Conservation (phyloP, 768 basidiomycete genomes). For the Kwoniella dejecticola region DNA sequence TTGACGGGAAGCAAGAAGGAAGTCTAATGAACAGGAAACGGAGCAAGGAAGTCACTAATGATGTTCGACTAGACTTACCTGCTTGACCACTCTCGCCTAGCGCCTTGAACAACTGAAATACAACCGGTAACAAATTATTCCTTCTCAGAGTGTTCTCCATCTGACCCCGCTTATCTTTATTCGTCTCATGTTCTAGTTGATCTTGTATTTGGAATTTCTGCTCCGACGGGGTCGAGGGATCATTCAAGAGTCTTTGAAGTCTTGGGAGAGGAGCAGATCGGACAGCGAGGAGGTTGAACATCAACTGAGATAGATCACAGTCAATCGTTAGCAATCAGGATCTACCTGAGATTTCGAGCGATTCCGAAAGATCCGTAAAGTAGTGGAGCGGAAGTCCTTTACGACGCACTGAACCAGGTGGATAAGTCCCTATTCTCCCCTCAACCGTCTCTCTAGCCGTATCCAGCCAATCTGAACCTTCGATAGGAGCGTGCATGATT, state of each 20-base stretch:
- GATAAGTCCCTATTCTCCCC: constrained; percentile 85
- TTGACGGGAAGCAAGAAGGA: no score
- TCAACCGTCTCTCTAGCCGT: constrained; percentile 84
- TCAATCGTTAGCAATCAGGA: no score
- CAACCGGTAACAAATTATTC: constrained; percentile 50
- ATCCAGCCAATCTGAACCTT: constrained; percentile 78
- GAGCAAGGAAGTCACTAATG: no score
- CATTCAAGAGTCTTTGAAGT: constrained; percentile 65
- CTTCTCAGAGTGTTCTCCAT: constrained; percentile 49
- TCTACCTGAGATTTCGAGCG: no score
- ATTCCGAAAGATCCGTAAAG: no score
- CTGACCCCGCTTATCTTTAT: constrained; percentile 34
- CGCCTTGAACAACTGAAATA: constrained; percentile 47
- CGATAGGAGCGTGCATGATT: constrained; percentile 71
- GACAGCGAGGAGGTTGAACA: constrained; percentile 88
- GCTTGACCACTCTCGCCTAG: constrained; percentile 39
- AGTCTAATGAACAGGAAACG: no score
- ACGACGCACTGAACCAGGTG: constrained; percentile 72
- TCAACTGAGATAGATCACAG: constrained; percentile 69
- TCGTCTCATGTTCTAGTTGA: constrained; percentile 42
- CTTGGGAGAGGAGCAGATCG: constrained; percentile 76
- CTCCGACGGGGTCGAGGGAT: constrained; percentile 32
- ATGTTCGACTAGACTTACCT: constrained; percentile 25
- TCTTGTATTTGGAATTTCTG: constrained; percentile 27
- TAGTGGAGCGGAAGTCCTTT: no score